Conservation (phyloP, 169 alveolate genomes). For the Plasmodium vinckei region DNA sequence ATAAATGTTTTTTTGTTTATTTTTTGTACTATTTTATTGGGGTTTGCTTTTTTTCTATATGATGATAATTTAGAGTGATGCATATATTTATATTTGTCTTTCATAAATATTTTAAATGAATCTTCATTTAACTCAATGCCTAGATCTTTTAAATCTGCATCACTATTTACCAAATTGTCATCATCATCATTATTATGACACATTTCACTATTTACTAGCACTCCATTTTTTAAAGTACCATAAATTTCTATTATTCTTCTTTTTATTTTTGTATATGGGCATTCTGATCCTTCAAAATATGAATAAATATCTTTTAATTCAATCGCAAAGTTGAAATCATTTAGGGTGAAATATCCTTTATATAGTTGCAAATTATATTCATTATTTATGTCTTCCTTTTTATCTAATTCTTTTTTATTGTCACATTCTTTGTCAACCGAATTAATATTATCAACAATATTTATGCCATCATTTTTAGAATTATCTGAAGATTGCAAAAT, state of each 20-base stretch:
- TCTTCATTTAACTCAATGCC: slow-evolving; percentile 7
- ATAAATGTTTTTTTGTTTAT: slow-evolving; percentile 41
- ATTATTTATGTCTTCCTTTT: not conserved
- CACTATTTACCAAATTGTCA: slow-evolving; percentile 4
- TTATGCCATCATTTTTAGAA: not conserved
- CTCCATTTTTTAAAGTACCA: slow-evolving; percentile 50
- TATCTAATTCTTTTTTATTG: not conserved
- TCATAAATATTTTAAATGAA: slow-evolving; percentile 5
- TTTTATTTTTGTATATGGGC: slow-evolving; percentile 72
- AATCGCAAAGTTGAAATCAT: slow-evolving; percentile 69
- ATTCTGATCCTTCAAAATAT: slow-evolving; percentile 69
- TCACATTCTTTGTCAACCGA: not conserved
- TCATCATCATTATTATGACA: slow-evolving; percentile 26
- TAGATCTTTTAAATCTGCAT: not conserved
- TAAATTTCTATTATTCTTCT: slow-evolving; percentile 75
- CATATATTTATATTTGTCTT: slow-evolving; percentile 28
- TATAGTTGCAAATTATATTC: slow-evolving; percentile 25
- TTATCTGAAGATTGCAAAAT: slow-evolving; percentile 24
- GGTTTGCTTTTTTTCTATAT: not conserved
- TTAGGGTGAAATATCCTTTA: slow-evolving; percentile 48
- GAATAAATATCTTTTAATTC: slow-evolving; percentile 63
- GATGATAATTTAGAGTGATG: slow-evolving; percentile 20
- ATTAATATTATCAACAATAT: not conserved
- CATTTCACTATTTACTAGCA: slow-evolving; percentile 33
- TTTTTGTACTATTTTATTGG: not conserved